Conservation (phyloP, 371 early-diverging fungal species). For the Apophysomyces sp. region DNA sequence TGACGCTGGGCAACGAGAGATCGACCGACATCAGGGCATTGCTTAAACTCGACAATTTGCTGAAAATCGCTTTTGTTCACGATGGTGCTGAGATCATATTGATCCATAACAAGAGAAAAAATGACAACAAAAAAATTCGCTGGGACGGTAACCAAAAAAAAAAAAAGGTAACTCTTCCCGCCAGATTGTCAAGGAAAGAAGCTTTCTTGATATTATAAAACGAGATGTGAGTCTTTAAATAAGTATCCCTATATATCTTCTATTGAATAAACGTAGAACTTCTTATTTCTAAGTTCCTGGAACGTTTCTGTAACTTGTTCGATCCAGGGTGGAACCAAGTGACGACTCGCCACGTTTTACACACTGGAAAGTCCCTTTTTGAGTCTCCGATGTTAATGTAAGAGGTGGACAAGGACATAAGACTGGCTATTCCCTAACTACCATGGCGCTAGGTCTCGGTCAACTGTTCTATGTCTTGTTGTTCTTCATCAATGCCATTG, state of each 20-base stretch:
- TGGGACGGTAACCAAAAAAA: too few species aligned
- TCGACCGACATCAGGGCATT: constrained; percentile 34
- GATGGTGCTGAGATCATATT: constrained; percentile 34
- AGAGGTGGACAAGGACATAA: background rate
- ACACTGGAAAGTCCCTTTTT: too few species aligned
- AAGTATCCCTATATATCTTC: too few species aligned
- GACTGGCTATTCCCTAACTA: background rate
- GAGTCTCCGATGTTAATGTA: background rate
- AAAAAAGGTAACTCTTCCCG: too few species aligned
- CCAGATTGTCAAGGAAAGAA: too few species aligned
- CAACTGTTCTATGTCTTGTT: constrained; percentile 76
- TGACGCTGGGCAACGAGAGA: constrained; percentile 33
- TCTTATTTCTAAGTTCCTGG: too few species aligned
- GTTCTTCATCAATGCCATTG: constrained; percentile 88
- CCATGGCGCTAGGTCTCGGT: constrained; percentile 67
- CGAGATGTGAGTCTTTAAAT: too few species aligned
- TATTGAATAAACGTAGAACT: too few species aligned
- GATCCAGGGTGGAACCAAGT: too few species aligned
- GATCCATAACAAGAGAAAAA: background rate
- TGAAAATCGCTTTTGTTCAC: constrained; percentile 33
- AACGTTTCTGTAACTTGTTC: too few species aligned
- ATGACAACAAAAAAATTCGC: background rate
- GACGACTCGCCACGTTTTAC: too few species aligned
- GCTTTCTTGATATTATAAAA: too few species aligned
- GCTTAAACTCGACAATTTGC: constrained; percentile 23